These are phyloP conservation scores for Saksenaea vasiformis DNA, from an alignment of 371 early-diverging fungal genomes.

Conservation along the genomic window DNA sequence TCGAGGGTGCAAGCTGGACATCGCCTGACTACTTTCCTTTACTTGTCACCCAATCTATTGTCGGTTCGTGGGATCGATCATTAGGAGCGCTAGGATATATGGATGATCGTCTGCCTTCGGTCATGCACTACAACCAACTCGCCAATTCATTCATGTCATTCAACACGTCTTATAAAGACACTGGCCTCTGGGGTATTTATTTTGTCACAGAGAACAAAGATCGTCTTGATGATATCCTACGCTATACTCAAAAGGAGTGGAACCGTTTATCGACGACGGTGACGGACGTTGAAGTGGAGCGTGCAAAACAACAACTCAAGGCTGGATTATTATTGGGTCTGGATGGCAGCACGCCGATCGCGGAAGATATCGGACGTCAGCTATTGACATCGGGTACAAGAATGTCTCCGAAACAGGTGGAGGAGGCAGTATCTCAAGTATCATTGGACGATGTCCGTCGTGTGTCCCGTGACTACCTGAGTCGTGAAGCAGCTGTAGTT, in stretches of 20 bases:
- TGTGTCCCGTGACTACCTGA: slow-evolving; percentile 82
- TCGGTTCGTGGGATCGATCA: slow-evolving; percentile 96
- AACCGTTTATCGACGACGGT: slow-evolving; percentile 82
- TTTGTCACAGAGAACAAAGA: slow-evolving; percentile 81
- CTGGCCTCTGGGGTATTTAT: slow-evolving; percentile 98
- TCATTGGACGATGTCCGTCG: slow-evolving; percentile 81
- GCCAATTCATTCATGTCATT: slow-evolving; percentile 98
- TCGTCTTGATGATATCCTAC: slow-evolving; percentile 83
- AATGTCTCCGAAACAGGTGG: slow-evolving; percentile 61
- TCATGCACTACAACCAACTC: slow-evolving; percentile 80
- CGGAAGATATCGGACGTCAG: slow-evolving; percentile 98
- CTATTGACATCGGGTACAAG: slow-evolving; percentile 90
- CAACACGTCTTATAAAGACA: slow-evolving; percentile 97
- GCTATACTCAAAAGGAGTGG: slow-evolving; percentile 92
- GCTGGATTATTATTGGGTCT: slow-evolving; percentile 86
- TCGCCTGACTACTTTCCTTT: slow-evolving; percentile 95
- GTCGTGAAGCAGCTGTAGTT: slow-evolving; percentile 88
- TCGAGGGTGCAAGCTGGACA: slow-evolving; percentile 95
- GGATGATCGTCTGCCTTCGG: slow-evolving; percentile 84
- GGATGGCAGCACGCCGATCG: slow-evolving; percentile 92
- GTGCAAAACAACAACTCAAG: slow-evolving; percentile 98
- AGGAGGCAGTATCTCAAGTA: slow-evolving; percentile 35
- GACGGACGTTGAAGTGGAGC: slow-evolving; percentile 92
- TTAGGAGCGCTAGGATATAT: slow-evolving; percentile 85
- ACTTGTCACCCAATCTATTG: slow-evolving; percentile 90